Evolutionary conservation across 2,329 filamentous ascomycete genomes (phyloP), one percentile per base, ranked within the genome.

Genomic region (Dothideomycetidae sp.): DNA sequence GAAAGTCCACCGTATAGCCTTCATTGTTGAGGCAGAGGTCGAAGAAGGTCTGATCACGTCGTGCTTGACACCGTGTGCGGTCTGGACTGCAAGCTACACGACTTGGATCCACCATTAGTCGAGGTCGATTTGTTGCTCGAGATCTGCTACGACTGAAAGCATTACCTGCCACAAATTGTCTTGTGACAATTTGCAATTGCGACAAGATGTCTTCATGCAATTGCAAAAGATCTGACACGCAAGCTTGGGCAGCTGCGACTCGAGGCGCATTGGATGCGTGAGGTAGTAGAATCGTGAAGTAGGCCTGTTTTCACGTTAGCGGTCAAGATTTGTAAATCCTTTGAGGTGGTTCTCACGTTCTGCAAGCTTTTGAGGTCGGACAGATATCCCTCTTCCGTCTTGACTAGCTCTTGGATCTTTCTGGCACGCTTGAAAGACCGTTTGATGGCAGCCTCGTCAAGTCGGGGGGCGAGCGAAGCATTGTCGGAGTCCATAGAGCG

Each of bases 361-460:
- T 81, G 79, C 42, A 96, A 64, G 46, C 90, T 84, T 49, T 83
- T 83, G 41, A 96, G 59, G 50, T 93, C 88, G 11, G 78, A 74
- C 48, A 96, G 77, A 54, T 96, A 96, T 50, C 78, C 75, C 53
- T 90, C 81, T 56, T 96, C 90, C 0, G 86, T 93, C 40, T 63
- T 71, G 43, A 94, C 74, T 35, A 96, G 64, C 59, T 96, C 90
- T 52, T 90, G 81, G 23, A 96, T 60, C 28, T 93, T 75, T 44
- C 78, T 75, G 10, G 83, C 74, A 43, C 90, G 73, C 50, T 85
- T 80, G 13, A 81, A 58, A 2, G 83, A 73, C 37, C 86, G 73
- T 46, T 76, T 71, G 29, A 71, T 70, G n/a, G 80, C 76, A 18
- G 68, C 75, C 41, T 78, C 70, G 46, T 93, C 84, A 9, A 76